Evolutionary conservation across 1,139 yeast genomes (phyloP), one percentile per base, ranked within the genome.

Genomic region (Protomyces gravidus): DNA sequence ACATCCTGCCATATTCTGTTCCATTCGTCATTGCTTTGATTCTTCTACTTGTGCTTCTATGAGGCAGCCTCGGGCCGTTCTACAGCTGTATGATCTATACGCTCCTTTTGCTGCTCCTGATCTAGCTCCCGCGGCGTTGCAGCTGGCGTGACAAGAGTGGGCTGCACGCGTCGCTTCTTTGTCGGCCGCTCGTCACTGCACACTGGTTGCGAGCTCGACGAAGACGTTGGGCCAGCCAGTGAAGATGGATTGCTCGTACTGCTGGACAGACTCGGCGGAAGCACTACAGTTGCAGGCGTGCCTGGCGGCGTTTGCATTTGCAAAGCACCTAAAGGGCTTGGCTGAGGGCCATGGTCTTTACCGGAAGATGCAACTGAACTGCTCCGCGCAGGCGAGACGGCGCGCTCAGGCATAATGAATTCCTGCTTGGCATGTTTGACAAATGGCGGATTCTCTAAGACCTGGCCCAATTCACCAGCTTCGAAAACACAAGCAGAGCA

Each of bases 401-500:
- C 58, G 27, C 47, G 36, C 25, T 46, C 48, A 15, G 47, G 58
- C 23, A 42, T 28, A 21, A 46, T 46, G 17, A 45, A 50, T 27
- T 53, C 58, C 13, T 50, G 46, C 28, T 33, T 33, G 7, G 58
- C 15, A 9, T 19, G 28, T 26, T 46, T 33, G 4, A 50, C 50
- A n/a, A 53, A 46, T 3, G 58, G 58, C 13, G 51, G 51, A 19
- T 53, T 53, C 26, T 45, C 36, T 48, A 68, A 69, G 1, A 62
- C 67, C 40, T 71, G 75, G 0, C 95, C 95, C 55, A 87, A 77
- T 21, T 78, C 76, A 1, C 73, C 78, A 1, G 71, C 69, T 2
- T 78, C 79, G 61, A 87, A 81, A 4, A 74, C 71, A 2, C 89
- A 71, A 45, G 79, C 78, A 0, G 96, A 86, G 67, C 97, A 87